Percentiles rank a stretch among this genome's conserved stretches.
Conservation (phyloP, 2,329 filamentous ascomycete genomes). For the Ambrosiella beaveri region DNA sequence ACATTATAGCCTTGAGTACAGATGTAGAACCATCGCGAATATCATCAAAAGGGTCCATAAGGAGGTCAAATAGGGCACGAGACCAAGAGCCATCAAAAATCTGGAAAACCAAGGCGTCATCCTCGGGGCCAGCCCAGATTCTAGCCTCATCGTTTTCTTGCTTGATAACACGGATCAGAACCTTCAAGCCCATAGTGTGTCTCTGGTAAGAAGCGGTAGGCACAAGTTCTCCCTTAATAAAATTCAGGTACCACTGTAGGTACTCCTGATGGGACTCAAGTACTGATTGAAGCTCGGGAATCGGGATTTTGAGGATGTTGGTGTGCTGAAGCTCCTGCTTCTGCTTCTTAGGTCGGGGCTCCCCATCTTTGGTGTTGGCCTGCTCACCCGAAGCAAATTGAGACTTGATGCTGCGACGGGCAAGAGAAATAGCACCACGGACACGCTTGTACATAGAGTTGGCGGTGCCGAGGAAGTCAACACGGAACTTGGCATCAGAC, state of each 20-base stretch:
- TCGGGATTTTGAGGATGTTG: slow-evolving; percentile 25
- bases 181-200: slow-evolving; percentile 65
- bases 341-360: slow-evolving; percentile 11
- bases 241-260: slow-evolving; percentile 55
- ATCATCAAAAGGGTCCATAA: slow-evolving; percentile 87
- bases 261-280: slow-evolving; percentile 43
- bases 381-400: slow-evolving; percentile 20
- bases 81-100: slow-evolving; percentile 33
- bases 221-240: slow-evolving; percentile 56
- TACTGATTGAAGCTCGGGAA: slow-evolving; percentile 22
- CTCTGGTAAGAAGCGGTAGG: slow-evolving; percentile 79
- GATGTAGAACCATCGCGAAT: slow-evolving; percentile 45
- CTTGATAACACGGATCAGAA: slow-evolving; percentile 47
- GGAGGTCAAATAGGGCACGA: slow-evolving; percentile 55
- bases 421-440: slow-evolving; percentile 43
- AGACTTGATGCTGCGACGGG: slow-evolving; percentile 28
- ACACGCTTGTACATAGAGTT: slow-evolving; percentile 64
- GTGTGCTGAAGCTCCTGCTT: slow-evolving; percentile 23
- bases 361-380: slow-evolving; percentile 14
- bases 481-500: slow-evolving; percentile 69
- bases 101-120: slow-evolving; percentile 25
- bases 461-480: slow-evolving; percentile 58
- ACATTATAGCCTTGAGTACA: slow-evolving; percentile 33
- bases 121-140: slow-evolving; percentile 23
- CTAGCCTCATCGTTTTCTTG: slow-evolving; percentile 44